Evolutionary conservation across 306 rosid genomes (phyloP), one percentile per base, ranked within the genome.

Genomic region (Quercus agrifolia): DNA sequence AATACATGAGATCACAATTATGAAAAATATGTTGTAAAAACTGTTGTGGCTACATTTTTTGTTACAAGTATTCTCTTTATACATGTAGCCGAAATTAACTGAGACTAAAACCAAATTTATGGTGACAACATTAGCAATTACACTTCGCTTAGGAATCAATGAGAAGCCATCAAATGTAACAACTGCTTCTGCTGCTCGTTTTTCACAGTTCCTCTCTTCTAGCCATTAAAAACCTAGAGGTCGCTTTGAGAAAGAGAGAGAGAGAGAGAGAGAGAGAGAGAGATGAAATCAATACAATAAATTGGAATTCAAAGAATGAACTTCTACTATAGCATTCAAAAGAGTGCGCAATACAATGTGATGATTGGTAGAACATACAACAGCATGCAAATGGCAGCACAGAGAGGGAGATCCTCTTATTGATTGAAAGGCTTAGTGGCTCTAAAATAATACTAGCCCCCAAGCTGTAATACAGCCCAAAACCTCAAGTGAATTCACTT

Each of bases 391-490:
- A 71, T 80, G 84, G 83, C 79, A 72, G 73, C 82, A 77, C 57
- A 73, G 51, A 75, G 82, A 79, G 78, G 85, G 77, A 82, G 78
- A 88, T 61, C 88, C 88, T 84, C 86, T 86, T 78, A 76, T 81
- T 81, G 72, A 79, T 81, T 76, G 31, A 51, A 66, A 55, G 76
- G 67, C 81, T 49, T 63, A 90, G 88, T 79, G 83, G 91, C 84
- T 75, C 88, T 17, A 78, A 57, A 70, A 59, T 56, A 83, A 86
- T 82, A 76, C 77, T 55, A 71, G 77, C 87, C 84, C 75, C 87
- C 80, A 80, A 68, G 70, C 70, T 28, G 78, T 81, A 77, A 76
- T 63, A 71, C 80, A 23, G 70, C 86, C 74, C 75, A 38, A 77
- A 77, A 83, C 78, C 80, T 77, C 59, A 75, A 74, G 78, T 78